Conservation (phyloP, 176 grass and related monocot species). For the Sorghum bicolor region Sorghum_bicolor_NCBIv3 NC_012879.2:4258501-4259000, state of each 20-base stretch:
- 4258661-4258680: conserved; percentile 56
- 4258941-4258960: conserved; percentile 90
- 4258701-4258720: conserved; percentile 57
- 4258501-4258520: conserved; percentile 30
- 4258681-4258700: conserved; percentile 82
- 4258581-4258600: conserved; percentile 29
- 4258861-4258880: conserved; percentile 88
- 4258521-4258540: conserved; percentile 36
- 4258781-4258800: conserved; percentile 84
- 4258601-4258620: conserved; percentile 37
- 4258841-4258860: conserved; percentile 95
- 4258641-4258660: conserved; percentile 64
- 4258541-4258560: conserved; percentile 35
- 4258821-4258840: conserved; percentile 83
- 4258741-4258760: conserved; percentile 74
- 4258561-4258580: conserved; percentile 45
- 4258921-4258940: conserved; percentile 94
- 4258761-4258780: conserved; percentile 97
- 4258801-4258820: conserved; percentile 74
- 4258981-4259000: conserved; percentile 89
- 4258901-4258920: conserved; percentile 84
- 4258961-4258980: conserved; percentile 90
- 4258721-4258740: conserved; percentile 85
- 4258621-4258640: conserved; percentile 52
- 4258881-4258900: conserved; percentile 92